Evolutionary conservation across 176 grass and related monocot genomes (phyloP).

Genomic region (Zea luxurians): DNA sequence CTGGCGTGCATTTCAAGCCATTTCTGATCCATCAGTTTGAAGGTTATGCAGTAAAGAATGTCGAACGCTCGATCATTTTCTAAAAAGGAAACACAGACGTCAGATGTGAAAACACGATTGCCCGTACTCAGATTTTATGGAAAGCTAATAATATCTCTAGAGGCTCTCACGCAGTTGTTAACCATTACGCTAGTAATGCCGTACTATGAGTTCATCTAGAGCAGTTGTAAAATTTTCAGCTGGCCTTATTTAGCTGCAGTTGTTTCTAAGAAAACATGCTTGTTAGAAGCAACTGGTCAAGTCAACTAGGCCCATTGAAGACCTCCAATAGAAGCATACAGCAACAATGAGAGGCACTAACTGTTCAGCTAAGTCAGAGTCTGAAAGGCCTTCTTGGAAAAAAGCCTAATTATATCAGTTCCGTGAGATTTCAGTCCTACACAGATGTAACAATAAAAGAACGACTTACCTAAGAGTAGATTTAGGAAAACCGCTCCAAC

Average conservation of each 20-base stretch:
- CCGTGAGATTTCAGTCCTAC: slow-evolving; percentile 12
- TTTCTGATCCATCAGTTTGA: slow-evolving; percentile 92
- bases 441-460: slow-evolving; percentile 29
- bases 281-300: neutral
- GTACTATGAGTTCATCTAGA: neutral
- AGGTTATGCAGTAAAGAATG: slow-evolving; percentile 90
- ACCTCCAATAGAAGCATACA: slow-evolving; percentile 18
- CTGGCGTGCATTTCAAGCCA: slow-evolving; percentile 92
- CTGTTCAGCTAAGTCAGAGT: neutral
- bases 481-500: slow-evolving; percentile 80
- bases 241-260: neutral
- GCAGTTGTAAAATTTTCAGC: neutral
- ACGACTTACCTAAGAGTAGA: slow-evolving; percentile 57
- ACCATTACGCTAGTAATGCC: neutral
- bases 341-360: neutral
- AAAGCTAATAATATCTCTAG: neutral
- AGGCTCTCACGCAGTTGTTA: neutral
- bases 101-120: slow-evolving; percentile 6
- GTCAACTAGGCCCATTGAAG: neutral
- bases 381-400: neutral
- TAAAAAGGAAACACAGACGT: slow-evolving; percentile 40
- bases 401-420: slow-evolving; percentile 9
- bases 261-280: slow-evolving; percentile 1
- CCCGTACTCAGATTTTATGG: too few species aligned
- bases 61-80: slow-evolving; percentile 90